Evolutionary conservation across 1,284 basidiomycete genomes (phyloP).

Genomic region (Boletus semigastroideus): DNA sequence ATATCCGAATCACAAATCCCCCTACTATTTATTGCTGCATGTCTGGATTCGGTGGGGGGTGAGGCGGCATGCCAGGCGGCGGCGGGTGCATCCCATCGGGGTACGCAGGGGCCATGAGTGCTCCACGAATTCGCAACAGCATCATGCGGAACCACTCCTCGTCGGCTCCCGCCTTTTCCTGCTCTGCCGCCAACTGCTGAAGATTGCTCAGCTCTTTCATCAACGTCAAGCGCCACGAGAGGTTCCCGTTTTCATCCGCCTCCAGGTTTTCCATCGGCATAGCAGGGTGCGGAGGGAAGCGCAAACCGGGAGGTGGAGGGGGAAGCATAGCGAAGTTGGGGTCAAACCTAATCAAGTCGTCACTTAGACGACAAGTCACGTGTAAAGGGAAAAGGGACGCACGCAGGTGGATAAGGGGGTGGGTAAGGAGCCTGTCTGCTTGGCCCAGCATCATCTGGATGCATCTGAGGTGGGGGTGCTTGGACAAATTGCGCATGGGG

Average conservation of each 20-base stretch:
- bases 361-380: neutral
- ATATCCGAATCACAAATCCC: conserved; percentile 5
- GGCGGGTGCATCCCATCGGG: conserved; percentile 60
- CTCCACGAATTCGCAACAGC: conserved; percentile 68
- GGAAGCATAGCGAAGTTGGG: conserved; percentile 64
- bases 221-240: conserved; percentile 77
- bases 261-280: conserved; percentile 66
- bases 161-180: conserved; percentile 74
- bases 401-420: conserved; percentile 48
- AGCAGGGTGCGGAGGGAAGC: conserved; percentile 57
- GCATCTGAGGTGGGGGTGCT: conserved; percentile 49
- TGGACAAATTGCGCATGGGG: conserved; percentile 53
- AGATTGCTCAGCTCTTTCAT: conserved; percentile 73
- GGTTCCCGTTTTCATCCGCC: conserved; percentile 71
- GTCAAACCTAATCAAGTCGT: conserved; percentile 51
- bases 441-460: conserved; percentile 55
- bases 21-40: conserved; percentile 27
- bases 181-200: conserved; percentile 69
- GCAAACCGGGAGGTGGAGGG: conserved; percentile 54
- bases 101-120: conserved; percentile 64
- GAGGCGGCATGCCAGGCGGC: conserved; percentile 44
- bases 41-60: conserved; percentile 36
- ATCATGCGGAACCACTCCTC: conserved; percentile 83
- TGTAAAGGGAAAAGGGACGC: conserved; percentile 7
- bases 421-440: conserved; percentile 57